Evolutionary conservation across 2,329 filamentous ascomycete species (phyloP), one percentile per base, ranked within the genome.

Genomic region (Thelonectria discophora): DNA sequence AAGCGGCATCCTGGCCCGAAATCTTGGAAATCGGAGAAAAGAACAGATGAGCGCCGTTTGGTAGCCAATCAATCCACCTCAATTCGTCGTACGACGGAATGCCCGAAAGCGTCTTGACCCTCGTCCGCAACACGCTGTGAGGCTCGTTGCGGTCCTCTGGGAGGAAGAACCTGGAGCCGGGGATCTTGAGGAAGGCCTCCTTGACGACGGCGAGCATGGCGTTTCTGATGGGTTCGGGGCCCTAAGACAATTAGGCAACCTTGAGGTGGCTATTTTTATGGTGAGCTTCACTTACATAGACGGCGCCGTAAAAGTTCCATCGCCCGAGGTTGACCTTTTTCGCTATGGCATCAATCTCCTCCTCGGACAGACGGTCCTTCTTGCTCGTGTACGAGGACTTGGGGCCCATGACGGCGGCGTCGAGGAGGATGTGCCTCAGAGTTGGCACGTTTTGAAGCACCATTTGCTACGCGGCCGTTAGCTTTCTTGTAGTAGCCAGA

Each of bases 21-120:
- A 69, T 64, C 27, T 68, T 69, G 13, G 67, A 50, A 32, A 69
- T 69, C 1, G 67, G 67, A 0, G 67, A 69, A 50, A 69, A 69
- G 48, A 69, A 69, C 0, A 69, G 51, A 13, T 69, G 67, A 1
- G 67, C 67, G 0, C 67, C 67, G 1, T 69, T 69, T 2, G 67
- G 63, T 0, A 69, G 34, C 67, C 65, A 69, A 8, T 49, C 55
- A 5, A 69, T 60, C 67, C 67, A 69, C 42, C 66, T 56, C 18
- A 69, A 42, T n/a, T 69, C 67, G 0, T 64, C 65, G 5, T 34
- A 59, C 0, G 67, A 66, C 0, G 67, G 67, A 1, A 69, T 62
- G 0, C 67, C 67, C 6, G 66, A 65, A 1, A 69, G 9, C 0
- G 67, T 69, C 2, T 66, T 47, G 8, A 66, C 3, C 2, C 67